A percentile compares a stretch with the other conserved stretches of the same genome.
phyloP scores from a whole-genome alignment of 441 rosid genomes.

The Eutrema salsugineum region DNA sequence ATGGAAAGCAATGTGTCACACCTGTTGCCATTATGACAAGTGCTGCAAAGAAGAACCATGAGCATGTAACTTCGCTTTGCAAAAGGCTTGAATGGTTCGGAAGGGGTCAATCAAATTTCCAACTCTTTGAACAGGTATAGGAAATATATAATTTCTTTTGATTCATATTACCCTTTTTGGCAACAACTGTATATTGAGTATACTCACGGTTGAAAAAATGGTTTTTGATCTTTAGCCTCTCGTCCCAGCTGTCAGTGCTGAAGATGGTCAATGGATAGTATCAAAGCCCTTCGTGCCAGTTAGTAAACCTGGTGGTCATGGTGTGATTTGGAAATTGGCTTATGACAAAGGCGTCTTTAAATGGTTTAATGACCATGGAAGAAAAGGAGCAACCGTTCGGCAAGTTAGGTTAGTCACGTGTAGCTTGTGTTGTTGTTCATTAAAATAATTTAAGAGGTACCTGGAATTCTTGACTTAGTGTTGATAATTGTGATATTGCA shows the following conservation, averaged over 20 bases:
- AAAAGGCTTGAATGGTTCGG: constrained; percentile 83
- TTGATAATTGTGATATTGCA: constrained; percentile 40
- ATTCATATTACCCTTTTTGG: neutral
- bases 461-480: constrained; percentile 16
- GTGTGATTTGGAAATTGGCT: constrained; percentile 96
- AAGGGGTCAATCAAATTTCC: constrained; percentile 81
- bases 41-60: constrained; percentile 89
- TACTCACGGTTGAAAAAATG: constrained; percentile 11
- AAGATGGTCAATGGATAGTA: constrained; percentile 86
- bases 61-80: constrained; percentile 73
- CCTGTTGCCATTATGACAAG: constrained; percentile 98
- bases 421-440: constrained; percentile 2
- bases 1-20: constrained; percentile 80
- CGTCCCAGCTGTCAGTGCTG: constrained; percentile 78
- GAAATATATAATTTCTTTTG: constrained; percentile 2
- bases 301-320: constrained; percentile 98
- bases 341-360: constrained; percentile 79
- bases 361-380: constrained; percentile 82
- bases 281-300: constrained; percentile 70
- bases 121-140: constrained; percentile 89
- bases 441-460: constrained; percentile 7
- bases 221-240: constrained; percentile 63
- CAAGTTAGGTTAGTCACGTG: constrained; percentile 80
- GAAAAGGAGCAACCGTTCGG: constrained; percentile 89
- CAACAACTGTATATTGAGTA: neutral